Base-by-base conservation (phyloP, 768 basidiomycete species). In the Leccinum boreale region DNA sequence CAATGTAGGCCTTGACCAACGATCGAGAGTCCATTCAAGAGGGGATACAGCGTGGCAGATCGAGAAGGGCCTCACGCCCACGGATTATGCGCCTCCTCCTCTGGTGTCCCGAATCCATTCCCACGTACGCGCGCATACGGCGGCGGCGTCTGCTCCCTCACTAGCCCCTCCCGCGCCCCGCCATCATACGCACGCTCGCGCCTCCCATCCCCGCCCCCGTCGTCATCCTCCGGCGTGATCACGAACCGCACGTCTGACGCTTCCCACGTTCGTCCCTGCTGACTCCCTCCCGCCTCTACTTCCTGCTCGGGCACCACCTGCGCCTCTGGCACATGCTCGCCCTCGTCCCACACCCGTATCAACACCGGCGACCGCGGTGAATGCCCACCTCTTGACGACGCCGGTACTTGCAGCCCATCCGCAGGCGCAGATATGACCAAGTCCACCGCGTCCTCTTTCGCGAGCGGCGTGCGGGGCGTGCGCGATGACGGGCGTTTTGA, bases 401-500 rank as follows among this genome's bases (percentile, higher is more conserved):
- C 52, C 1, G 66, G 66, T 12, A 64, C 61, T 4, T 55, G 60
- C 14, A 65, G 31, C 15, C 47, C 44, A 8, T 71, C 64, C 14
- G 36, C 36, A 39, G 52, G 45, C 7, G 61, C 61, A 5, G 70
- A 21, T 0, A 95, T 85, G 5, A 98, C 81, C 17, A 99, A 78
- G 66, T 99, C 96, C 2, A 98, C 87, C 1, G 95, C 94, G 61
- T 98, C 90, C 2, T 83, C 79, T 14, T 62, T 19, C 2, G 57
- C 56, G 5, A 72, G 65, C 7, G 72, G 72, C 1, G 57, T 21
- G 29, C 36, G 70, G 4, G 36, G 0, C 36, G 17, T 39, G 8
- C 36, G 36, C 17, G 36, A 39, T 1, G 36, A 39, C 36, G 36
- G 36, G 17, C 36, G 36, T 39, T n/a, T 39, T 4, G 36, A 39